Percentiles rank a stretch among this genome's conserved stretches.
Conservation (phyloP, 2,329 filamentous ascomycete species). For the Myrmaecium sp. region DNA sequence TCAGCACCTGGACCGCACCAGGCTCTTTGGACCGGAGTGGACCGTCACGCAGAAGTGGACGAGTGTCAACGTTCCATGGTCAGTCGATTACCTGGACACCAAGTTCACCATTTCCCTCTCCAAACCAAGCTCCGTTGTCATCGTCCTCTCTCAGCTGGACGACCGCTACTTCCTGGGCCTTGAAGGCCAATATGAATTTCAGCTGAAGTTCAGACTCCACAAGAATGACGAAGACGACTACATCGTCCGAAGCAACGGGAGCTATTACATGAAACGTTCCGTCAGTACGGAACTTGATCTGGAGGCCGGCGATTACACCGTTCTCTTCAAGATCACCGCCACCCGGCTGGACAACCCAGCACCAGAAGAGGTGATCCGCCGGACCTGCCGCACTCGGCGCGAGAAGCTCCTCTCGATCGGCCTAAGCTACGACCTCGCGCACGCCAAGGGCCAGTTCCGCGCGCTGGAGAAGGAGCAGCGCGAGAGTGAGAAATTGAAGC, state of each 20-base stretch:
- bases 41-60: slow-evolving; percentile 45
- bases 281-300: slow-evolving; percentile 62
- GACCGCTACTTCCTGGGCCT: slow-evolving; percentile 39
- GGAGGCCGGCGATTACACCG: slow-evolving; percentile 54
- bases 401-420: slow-evolving; percentile 43
- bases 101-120: slow-evolving; percentile 39
- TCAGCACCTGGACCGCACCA: slow-evolving; percentile 42
- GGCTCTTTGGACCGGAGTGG: slow-evolving; percentile 44
- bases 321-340: slow-evolving; percentile 58
- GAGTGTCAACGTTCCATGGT: slow-evolving; percentile 41
- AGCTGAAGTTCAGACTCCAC: slow-evolving; percentile 40
- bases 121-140: slow-evolving; percentile 35
- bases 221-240: slow-evolving; percentile 36
- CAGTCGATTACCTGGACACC: slow-evolving; percentile 42
- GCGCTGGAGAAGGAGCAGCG: slow-evolving; percentile 30
- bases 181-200: slow-evolving; percentile 35
- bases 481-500: slow-evolving; percentile 21
- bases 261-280: slow-evolving; percentile 48
- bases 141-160: slow-evolving; percentile 43
- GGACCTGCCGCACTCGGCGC: slow-evolving; percentile 43
- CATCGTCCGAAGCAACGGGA: slow-evolving; percentile 36
- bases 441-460: slow-evolving; percentile 41
- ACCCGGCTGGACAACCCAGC: slow-evolving; percentile 24
- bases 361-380: slow-evolving; percentile 51
- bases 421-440: slow-evolving; percentile 51